Evolutionary conservation across 108 stramenopile genomes (phyloP), one percentile per base, ranked within the genome.

Genomic region (Pseudonitzschia pungens): DNA sequence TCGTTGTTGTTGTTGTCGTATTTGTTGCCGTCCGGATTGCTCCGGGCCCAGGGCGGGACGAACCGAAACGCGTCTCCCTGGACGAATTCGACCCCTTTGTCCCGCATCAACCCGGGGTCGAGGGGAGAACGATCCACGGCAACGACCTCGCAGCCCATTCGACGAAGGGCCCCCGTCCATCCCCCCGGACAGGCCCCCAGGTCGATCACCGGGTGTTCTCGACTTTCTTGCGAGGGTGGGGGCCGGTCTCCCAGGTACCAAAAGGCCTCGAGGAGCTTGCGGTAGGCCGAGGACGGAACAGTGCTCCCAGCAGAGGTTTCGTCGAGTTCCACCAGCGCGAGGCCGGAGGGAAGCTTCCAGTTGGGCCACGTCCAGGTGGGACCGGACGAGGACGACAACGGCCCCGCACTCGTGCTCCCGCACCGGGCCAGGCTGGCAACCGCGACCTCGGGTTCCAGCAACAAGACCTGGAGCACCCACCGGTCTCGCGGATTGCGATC

Each of bases 121-220:
- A 87, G 36, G 50, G 73, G 73, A 24, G 78, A 77, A 58, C 83
- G 77, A 77, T 87, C 86, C 7, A 87, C 76, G 12, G 86, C 76
- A 66, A 81, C 56, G 4, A 87, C 83, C 18, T 43, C 29, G 45
- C 81, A 82, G 3, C 68, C 77, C 58, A 79, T 68, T 0, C 29
- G 33, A 24, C 78, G 59, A 18, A 80, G 64, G 2, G 69, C 75
- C 10, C 64, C 56, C 6, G 86, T 87, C 86, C 86, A 87, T 32
- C 86, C 86, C n/a, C 86, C 86, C 21, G 86, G 86, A 69, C 81
- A 74, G 16, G 86, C 86, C 8, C 86, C 86, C 40, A 87, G 59
- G 77, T 87, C 86, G 42, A 82, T 72, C 27, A 84, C 83, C 2
- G 52, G 52, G 22, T 68, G 43, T n/a, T 26, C 22, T n/a, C n/a